A percentile compares a stretch with the other conserved stretches of the same genome.
These are phyloP conservation scores for Monosporozyma servazzii DNA, from an alignment of 805 yeast genomes.

Conservation along the genomic window DNA sequence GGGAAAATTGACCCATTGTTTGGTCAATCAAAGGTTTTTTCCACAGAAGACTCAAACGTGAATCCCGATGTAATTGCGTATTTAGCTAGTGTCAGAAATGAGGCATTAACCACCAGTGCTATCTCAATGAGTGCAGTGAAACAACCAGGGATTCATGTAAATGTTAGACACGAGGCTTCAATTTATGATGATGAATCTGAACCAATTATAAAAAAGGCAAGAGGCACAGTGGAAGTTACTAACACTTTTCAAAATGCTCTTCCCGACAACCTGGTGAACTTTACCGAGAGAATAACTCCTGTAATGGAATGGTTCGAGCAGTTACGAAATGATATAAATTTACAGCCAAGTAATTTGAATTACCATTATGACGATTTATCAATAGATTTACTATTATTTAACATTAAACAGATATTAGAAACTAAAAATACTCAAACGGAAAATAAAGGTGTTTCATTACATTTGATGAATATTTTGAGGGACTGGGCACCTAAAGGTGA, in stretches of 20 bases:
- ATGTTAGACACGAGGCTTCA: slow-evolving; percentile 11
- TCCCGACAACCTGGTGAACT: neutral
- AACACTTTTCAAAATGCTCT: neutral
- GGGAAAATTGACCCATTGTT: slow-evolving; percentile 16
- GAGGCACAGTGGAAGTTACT: neutral
- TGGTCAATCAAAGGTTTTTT: slow-evolving; percentile 27
- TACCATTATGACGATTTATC: slow-evolving; percentile 15
- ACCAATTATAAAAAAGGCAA: neutral
- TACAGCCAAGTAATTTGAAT: neutral
- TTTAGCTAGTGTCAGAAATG: slow-evolving; percentile 19
- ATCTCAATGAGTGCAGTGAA: neutral
- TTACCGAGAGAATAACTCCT: slow-evolving; percentile 3
- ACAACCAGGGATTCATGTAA: neutral
- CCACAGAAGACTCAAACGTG: slow-evolving; percentile 16
- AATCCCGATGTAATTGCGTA: slow-evolving; percentile 22
- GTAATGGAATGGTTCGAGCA: slow-evolving; percentile 15
- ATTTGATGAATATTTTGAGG: slow-evolving; percentile 13
- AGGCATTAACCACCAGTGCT: slow-evolving; percentile 19
- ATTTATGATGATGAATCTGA: slow-evolving; percentile 21
- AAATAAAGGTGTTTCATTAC: slow-evolving; percentile 9
- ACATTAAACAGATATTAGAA: slow-evolving; percentile 14
- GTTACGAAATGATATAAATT: slow-evolving; percentile 3
- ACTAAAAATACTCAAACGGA: neutral
- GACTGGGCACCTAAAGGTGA: slow-evolving; percentile 5
- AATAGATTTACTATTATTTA: slow-evolving; percentile 14